A percentile compares a stretch with the other conserved stretches of the same genome.
Evolutionary conservation across 2,329 filamentous ascomycete species (phyloP).

Genomic region (Ophiostoma ulmi): DNA sequence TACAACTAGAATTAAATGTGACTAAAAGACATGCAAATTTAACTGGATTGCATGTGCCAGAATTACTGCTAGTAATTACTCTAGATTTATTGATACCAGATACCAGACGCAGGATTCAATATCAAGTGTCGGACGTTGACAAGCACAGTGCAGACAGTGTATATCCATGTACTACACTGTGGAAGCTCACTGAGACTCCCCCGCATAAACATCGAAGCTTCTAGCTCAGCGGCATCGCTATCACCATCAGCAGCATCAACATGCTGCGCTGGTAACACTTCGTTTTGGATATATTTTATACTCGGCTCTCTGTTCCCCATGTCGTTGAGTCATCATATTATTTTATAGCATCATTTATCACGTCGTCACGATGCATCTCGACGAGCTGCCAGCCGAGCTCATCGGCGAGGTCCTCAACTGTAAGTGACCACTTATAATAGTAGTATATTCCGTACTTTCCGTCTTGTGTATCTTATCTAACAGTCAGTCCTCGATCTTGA

Average conservation of each 20-base stretch:
- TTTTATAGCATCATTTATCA: neutral
- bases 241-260: neutral
- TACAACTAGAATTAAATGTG: neutral
- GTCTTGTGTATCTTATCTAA: neutral
- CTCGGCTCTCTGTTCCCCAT: neutral
- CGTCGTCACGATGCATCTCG: neutral
- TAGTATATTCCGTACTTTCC: neutral
- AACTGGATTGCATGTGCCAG: no score
- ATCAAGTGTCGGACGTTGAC: neutral
- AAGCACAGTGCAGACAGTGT: conserved; percentile 3
- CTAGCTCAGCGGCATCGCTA: neutral
- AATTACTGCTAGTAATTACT: no score
- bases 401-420: conserved; percentile 12
- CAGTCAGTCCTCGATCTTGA: conserved; percentile 55
- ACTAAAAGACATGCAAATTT: no score
- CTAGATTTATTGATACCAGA: no score
- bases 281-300: neutral
- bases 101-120: neutral
- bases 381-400: conserved; percentile 13
- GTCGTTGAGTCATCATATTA: neutral
- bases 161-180: neutral
- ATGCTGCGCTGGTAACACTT: neutral
- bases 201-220: conserved; percentile 16
- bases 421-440: neutral
- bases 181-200: neutral